phyloP scores from a whole-genome alignment of 805 yeast species.

The Priceomyces carsonii region DNA sequence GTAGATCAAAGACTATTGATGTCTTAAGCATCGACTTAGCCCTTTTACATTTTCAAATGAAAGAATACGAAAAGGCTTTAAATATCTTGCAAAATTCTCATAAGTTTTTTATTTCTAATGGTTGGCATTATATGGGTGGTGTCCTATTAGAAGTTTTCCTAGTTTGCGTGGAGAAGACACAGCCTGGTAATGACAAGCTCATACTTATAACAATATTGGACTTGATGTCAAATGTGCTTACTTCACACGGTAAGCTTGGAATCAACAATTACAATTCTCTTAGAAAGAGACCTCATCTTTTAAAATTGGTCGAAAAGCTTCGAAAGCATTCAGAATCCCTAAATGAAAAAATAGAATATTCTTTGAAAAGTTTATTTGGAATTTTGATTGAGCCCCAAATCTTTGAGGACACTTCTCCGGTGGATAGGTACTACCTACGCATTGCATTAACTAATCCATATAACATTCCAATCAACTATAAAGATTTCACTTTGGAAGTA shows the following conservation, averaged over 20 bases:
- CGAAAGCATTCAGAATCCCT: constrained; percentile 14
- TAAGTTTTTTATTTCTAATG: constrained; percentile 61
- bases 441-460: constrained; percentile 32
- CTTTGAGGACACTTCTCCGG: constrained; percentile 21
- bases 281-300: constrained; percentile 17
- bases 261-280: constrained; percentile 27
- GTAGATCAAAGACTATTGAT: constrained; percentile 66
- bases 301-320: constrained; percentile 18
- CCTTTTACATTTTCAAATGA: constrained; percentile 56
- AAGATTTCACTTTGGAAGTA: constrained; percentile 21
- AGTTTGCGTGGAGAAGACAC: constrained; percentile 57
- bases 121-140: constrained; percentile 75
- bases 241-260: constrained; percentile 16
- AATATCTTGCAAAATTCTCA: constrained; percentile 68
- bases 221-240: constrained; percentile 33
- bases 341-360: constrained; percentile 23
- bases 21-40: constrained; percentile 80
- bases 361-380: constrained; percentile 37
- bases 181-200: constrained; percentile 23
- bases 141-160: constrained; percentile 66
- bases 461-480: constrained; percentile 22
- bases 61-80: constrained; percentile 61
- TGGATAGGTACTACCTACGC: constrained; percentile 39
- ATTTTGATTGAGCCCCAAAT: constrained; percentile 38
- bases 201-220: constrained; percentile 43